Evolutionary conservation across 108 stramenopile genomes (phyloP), one percentile per base, ranked within the genome.

Genomic region (Cyclotella choctawhatcheeana): DNA sequence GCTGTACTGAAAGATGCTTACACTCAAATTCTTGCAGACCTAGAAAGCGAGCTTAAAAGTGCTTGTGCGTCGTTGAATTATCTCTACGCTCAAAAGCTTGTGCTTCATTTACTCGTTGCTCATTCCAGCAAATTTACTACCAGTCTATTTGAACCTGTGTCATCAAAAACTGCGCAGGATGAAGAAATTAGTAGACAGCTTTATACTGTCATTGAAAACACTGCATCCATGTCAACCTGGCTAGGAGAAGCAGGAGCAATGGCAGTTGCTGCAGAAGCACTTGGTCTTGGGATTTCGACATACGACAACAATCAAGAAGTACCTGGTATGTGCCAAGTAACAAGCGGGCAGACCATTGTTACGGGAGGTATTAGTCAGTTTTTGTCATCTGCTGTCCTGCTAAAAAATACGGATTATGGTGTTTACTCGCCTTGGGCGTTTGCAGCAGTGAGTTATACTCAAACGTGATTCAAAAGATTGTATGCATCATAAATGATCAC

Each of bases 171-270:
- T 69, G 21, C 44, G n/a, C n/a, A n/a, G 20, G 80, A 82, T 52
- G 45, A 82, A 10, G 60, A 55, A 21, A 52, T 70, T 14, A 50
- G 71, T 32, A 64, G 54, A 21, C 50, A 69, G 25, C 71, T 91
- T 33, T 91, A 88, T 86, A 71, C 62, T 30, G 56, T 91, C 24
- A 53, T 93, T 52, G 90, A 91, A 70, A 16, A 82, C 3, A 79
- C 71, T 35, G 58, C 79, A 14, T 89, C 88, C 40, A 76, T 90
- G 26, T 80, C 85, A 47, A 88, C 88, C 13, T 93, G 92, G 92
- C 79, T 88, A 2, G 94, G 94, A 13, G 94, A 95, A 69, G 94
- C 94, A 5, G 94, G 94, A 2, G 88, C 92, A 2, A 95, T 95
- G 94, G 92, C 92, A 34, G 55, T 95, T 34, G 89, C 92, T 26